phyloP scores from a whole-genome alignment of 139 green algal genomes.

The Picochlorum sp. region DNA sequence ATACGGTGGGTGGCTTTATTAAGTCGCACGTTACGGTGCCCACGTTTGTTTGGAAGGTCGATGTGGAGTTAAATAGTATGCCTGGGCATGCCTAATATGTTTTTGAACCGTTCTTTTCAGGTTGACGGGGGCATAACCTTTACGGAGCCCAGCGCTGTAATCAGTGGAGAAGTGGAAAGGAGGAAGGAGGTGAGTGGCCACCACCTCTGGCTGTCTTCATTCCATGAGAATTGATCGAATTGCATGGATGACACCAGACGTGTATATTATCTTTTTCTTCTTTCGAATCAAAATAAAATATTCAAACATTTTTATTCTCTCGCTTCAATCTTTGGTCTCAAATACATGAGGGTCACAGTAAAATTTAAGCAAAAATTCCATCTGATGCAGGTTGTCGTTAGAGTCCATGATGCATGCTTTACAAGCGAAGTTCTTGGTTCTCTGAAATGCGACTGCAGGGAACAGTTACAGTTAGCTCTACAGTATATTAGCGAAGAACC shows the following conservation, averaged over 20 bases:
- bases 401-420: constrained; percentile 93
- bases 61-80: neutral
- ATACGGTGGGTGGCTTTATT: constrained; percentile 47
- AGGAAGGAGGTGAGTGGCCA: constrained; percentile 37
- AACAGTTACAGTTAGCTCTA: constrained; percentile 80
- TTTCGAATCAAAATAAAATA: no score
- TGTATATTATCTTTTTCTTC: no score
- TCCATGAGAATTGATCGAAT: neutral
- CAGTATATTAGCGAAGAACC: constrained; percentile 57
- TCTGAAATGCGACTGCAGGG: constrained; percentile 89
- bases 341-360: no score
- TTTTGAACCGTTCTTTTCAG: constrained; percentile 26
- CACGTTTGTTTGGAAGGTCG: neutral
- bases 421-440: constrained; percentile 90
- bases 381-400: constrained; percentile 52
- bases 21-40: neutral
- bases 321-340: no score
- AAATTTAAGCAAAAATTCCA: constrained; percentile 2
- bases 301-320: no score
- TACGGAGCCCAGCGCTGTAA: constrained; percentile 78
- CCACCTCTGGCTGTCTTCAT: neutral
- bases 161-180: constrained; percentile 68
- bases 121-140: constrained; percentile 59
- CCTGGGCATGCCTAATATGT: neutral
- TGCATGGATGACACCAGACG: no score